Evolutionary conservation across 345 rosid species (phyloP), one percentile per base, ranked within the genome.

Genomic region (Aegle marmelos): DNA sequence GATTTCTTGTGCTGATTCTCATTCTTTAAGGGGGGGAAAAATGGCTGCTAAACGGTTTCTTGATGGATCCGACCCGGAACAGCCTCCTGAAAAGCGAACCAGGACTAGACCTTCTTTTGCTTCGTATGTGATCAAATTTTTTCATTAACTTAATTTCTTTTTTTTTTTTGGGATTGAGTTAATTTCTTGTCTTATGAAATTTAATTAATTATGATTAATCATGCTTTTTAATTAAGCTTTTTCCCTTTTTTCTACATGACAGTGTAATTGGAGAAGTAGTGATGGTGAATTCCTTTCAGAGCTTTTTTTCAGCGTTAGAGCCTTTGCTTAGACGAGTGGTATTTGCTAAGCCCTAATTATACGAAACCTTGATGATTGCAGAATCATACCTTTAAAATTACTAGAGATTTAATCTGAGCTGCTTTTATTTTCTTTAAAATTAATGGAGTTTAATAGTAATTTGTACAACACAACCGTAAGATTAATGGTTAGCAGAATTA

Each of bases 251-350:
- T 68, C 41, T 50, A 34, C 56, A 36, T 66, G 28, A 56, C 87
- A 95, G 99, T 76, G 88, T 92, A 54, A 82, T 92, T 31, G 86
- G 85, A 60, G 90, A 90, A 82, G 88, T 83, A 24, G 76, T 88
- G 9, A 74, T 80, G 89, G 82, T 85, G 79, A 91, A 88, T 70
- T 83, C 82, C 72, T 54, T 89, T 57, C 69, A 83, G 75, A 82
- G 77, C 61, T 75, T 94, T 17, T 79, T 85, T 33, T 25, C 85
- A n/a, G 89, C 92, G 76, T 78, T 95, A 66, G 99, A 92, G 84
- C 99, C 99, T 7, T 22, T 91, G 85, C 82, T 95, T 33, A 82
- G 99, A 79, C 90, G 79, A 83, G 97, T 93, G 92, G 99, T 95
- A 90, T 95, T 89, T 68, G 88, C 67, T 30, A 64, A 9, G 1